A percentile compares a stretch with the other conserved stretches of the same genome.
phyloP scores from a whole-genome alignment of 2,329 filamentous ascomycete species.

The Coniella vitis region DNA sequence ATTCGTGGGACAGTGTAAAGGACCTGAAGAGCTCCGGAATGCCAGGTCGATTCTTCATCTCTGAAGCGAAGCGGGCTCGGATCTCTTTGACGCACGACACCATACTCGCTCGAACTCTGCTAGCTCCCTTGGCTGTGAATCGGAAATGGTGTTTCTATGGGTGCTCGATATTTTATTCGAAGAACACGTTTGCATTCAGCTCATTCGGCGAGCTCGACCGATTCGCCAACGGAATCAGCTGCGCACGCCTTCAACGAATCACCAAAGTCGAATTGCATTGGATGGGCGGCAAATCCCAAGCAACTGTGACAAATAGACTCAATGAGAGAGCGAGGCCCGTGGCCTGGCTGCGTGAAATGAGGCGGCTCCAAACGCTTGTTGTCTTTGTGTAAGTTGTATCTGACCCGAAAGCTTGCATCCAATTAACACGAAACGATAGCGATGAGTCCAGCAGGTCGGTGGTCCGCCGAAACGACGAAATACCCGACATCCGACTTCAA shows the following conservation, averaged over 20 bases:
- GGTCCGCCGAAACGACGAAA: neutral
- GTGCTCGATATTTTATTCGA: conserved; percentile 3
- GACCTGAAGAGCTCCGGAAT: neutral
- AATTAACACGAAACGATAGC: neutral
- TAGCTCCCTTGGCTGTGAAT: neutral
- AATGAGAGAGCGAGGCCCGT: neutral
- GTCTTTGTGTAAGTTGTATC: neutral
- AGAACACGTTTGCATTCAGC: conserved; percentile 4
- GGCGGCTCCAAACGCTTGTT: neutral
- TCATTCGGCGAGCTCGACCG: conserved; percentile 7
- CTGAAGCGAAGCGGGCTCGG: neutral
- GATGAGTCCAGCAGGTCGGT: neutral
- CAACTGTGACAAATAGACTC: neutral
- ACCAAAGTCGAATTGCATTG: conserved; percentile 5
- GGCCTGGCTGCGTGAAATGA: neutral
- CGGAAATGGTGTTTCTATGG: neutral
- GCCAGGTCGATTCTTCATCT: conserved; percentile 3
- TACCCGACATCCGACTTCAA: accelerated
- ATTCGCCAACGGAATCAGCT: neutral
- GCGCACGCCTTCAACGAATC: neutral
- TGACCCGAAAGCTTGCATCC: neutral
- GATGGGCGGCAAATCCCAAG: neutral
- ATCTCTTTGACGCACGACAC: conserved; percentile 5
- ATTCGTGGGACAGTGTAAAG: neutral
- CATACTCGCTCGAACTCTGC: neutral